A percentile compares a stretch with the other conserved stretches of the same genome.
Conservation (phyloP, 352 stramenopile species). For the Saprolegnia diclina region DNA sequence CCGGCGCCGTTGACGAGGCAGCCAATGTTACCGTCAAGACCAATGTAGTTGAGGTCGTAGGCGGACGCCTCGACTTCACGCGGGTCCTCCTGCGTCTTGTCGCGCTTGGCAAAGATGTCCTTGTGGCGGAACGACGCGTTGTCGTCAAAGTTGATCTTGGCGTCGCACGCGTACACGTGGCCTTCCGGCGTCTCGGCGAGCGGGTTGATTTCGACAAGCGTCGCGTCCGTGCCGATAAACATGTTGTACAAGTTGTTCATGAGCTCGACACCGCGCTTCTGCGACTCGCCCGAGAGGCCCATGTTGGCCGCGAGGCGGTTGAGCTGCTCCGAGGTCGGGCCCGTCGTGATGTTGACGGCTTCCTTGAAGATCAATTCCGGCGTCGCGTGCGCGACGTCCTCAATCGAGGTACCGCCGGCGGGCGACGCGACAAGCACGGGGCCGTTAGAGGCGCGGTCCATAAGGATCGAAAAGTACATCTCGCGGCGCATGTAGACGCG, state of each 20-base stretch:
- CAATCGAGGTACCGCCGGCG: slow-evolving; percentile 93
- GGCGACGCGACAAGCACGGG: slow-evolving; percentile 95
- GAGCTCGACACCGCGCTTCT: slow-evolving; percentile 55
- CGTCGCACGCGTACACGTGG: slow-evolving; percentile 94
- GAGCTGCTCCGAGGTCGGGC: slow-evolving; percentile 82
- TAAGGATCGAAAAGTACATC: slow-evolving; percentile 98
- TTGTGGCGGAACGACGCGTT: slow-evolving; percentile 97
- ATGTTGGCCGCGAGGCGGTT: slow-evolving; percentile 65
- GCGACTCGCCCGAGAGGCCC: slow-evolving; percentile 45
- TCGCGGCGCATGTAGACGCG: slow-evolving; percentile 92
- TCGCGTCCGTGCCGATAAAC: slow-evolving; percentile 95
- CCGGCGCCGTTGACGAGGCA: slow-evolving; percentile 99
- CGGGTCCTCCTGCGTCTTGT: slow-evolving; percentile 92
- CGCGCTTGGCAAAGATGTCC: slow-evolving; percentile 86
- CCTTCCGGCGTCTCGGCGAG: slow-evolving; percentile 95
- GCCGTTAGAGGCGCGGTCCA: slow-evolving; percentile 94
- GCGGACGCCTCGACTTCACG: slow-evolving; percentile 92
- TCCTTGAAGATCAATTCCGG: slow-evolving; percentile 93
- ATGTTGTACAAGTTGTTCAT: slow-evolving; percentile 92
- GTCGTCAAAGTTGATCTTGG: slow-evolving; percentile 99
- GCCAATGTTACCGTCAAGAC: slow-evolving; percentile 98
- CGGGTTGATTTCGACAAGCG: slow-evolving; percentile 98
- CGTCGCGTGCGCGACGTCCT: slow-evolving; percentile 93
- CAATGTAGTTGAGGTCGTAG: slow-evolving; percentile 99
- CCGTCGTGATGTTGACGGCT: slow-evolving; percentile 91